These are phyloP conservation scores for Fusarium avenaceum DNA, from an alignment of 2,329 filamentous ascomycete genomes.

Conservation along the genomic window DNA sequence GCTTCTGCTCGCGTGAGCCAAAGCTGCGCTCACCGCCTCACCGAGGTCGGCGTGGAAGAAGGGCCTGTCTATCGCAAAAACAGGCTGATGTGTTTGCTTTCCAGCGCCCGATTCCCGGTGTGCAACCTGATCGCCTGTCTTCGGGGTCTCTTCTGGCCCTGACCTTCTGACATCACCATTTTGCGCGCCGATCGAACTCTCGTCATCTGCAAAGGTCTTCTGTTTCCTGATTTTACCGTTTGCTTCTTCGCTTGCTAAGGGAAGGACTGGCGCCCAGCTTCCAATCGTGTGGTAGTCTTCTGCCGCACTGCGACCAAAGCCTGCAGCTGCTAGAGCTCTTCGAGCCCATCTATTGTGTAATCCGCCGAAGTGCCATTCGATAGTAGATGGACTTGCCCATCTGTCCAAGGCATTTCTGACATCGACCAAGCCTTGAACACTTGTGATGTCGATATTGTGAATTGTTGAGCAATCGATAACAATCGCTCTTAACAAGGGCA, in stretches of 20 bases:
- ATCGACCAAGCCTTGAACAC: slow-evolving; percentile 69
- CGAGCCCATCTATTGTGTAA: slow-evolving; percentile 70
- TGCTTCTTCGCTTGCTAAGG: slow-evolving; percentile 46
- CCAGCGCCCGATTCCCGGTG: background rate
- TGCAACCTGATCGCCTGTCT: background rate
- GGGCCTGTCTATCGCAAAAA: slow-evolving; percentile 60
- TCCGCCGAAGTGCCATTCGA: slow-evolving; percentile 68
- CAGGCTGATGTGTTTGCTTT: slow-evolving; percentile 37
- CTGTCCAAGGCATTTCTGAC: slow-evolving; percentile 67
- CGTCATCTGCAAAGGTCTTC: slow-evolving; percentile 2
- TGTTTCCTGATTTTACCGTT: background rate
- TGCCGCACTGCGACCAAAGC: slow-evolving; percentile 64
- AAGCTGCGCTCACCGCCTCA: slow-evolving; percentile 57
- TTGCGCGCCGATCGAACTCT: slow-evolving; percentile 5
- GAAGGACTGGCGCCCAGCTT: slow-evolving; percentile 54
- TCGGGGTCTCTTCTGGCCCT: background rate
- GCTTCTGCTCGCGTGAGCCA: slow-evolving; percentile 10
- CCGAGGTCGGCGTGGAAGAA: slow-evolving; percentile 63
- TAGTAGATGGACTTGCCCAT: slow-evolving; percentile 62
- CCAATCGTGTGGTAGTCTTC: slow-evolving; percentile 47
- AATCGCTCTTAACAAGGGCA: slow-evolving; percentile 66
- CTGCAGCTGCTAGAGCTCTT: slow-evolving; percentile 67
- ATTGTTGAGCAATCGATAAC: slow-evolving; percentile 71
- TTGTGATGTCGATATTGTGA: slow-evolving; percentile 69
- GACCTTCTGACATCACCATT: slow-evolving; percentile 4